Base-by-base conservation (phyloP, 495 filamentous ascomycete genomes). In the Penicillium riverlandense region DNA sequence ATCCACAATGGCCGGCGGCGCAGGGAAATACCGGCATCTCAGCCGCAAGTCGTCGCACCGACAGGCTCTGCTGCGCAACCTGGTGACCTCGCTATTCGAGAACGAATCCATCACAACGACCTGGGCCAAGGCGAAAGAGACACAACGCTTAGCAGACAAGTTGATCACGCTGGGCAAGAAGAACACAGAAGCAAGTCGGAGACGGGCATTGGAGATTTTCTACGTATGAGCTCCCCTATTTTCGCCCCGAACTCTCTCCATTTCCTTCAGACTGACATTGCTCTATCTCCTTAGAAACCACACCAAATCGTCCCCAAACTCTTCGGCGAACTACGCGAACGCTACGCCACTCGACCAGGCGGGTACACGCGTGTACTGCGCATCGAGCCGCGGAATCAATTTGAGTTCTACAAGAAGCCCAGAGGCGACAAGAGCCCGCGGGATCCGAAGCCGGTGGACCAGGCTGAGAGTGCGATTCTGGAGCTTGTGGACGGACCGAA, bases 61-160 rank as follows among this genome's bases (percentile, higher is more conserved):
- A 58, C 80, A 91, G 68, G 90, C 92, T 43, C 79, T 98, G 49
- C 85, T 98, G 45, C 89, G 92, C 51, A 97, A 97, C 67, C 76
- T 98, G 36, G 88, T 97, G 57, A 95, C 90, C 47, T 91, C 89
- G n/a, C 85, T 98, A 44, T 80, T 98, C 72, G 74, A 84, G 58
- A 80, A 95, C 63, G 92, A 98, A 69, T 79, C 85, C 41, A 95
- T 98, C 71, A 80, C 79, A 38, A 98, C 92, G 22, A 95, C 92
- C 69, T 96, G 84, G 81, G 79, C 80, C 62, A 97, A 96, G 70
- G 92, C 92, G 29, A 98, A 97, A 66, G 92, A 98, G 71, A 86
- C 92, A 36, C 92, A 97, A 65, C 77, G 84, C 1, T 63, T 96
- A 27, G 92, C 92, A 32, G 92, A 98, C 58, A 89, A 90, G 71